Conservation (phyloP, 1,139 yeast genomes). For the Kodamaea sp. region DNA sequence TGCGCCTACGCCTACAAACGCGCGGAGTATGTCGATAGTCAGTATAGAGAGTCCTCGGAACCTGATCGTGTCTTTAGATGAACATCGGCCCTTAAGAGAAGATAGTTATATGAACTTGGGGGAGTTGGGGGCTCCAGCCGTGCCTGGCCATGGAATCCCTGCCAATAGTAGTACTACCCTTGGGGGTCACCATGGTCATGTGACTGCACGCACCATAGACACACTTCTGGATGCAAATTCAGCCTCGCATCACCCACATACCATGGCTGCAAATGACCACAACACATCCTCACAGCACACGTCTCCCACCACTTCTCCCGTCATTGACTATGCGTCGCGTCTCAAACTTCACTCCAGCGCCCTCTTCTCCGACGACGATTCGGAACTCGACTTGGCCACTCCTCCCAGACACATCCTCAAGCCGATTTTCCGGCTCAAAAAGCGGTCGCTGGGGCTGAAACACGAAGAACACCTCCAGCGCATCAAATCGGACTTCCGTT, state of each 20-base stretch:
- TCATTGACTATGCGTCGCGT: conserved; percentile 3
- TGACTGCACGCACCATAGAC: no score
- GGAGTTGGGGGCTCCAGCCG: background rate
- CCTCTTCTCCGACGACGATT: conserved; percentile 38
- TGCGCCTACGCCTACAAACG: conserved; percentile 17
- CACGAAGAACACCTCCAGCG: conserved; percentile 3
- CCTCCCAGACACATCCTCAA: conserved; percentile 19
- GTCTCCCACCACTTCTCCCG: conserved; percentile 1
- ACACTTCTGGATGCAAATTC: no score
- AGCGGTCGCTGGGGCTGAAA: conserved; percentile 10
- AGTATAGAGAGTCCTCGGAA: conserved; percentile 46
- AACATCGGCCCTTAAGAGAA: conserved; percentile 33
- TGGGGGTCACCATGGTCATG: no score
- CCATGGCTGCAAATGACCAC: background rate
- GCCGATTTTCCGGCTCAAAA: conserved; percentile 19
- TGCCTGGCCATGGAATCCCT: no score
- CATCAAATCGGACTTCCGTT: conserved; percentile 31
- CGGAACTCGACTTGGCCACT: conserved; percentile 26
- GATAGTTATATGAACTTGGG: conserved; percentile 23
- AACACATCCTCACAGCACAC: conserved; percentile 1
- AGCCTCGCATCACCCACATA: no score
- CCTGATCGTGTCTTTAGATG: conserved; percentile 45
- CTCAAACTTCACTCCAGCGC: conserved; percentile 18
- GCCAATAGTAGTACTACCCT: no score
- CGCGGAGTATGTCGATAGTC: conserved; percentile 40